Evolutionary conservation across 2,329 filamentous ascomycete genomes (phyloP), one percentile per base, ranked within the genome.

Genomic region (Penicillium sclerotiorum): DNA sequence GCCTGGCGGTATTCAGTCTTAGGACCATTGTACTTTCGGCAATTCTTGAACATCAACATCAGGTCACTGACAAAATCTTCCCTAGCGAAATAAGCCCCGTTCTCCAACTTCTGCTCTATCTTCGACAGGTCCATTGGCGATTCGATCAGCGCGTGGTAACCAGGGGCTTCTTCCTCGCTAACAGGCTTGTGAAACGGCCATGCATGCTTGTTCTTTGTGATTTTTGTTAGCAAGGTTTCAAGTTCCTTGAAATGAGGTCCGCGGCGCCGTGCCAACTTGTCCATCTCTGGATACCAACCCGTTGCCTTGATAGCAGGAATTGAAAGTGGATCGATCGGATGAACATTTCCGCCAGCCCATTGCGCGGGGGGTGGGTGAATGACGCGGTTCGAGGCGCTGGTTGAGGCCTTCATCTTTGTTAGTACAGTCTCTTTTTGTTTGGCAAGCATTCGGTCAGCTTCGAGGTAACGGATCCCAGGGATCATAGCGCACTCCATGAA

Each of bases 401-500:
- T n/a, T n/a, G 94, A 93, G 9, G 91, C 89, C 43, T 91, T 86
- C 58, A 97, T 96, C 76, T 99, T 99, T 55, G 92, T 92, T 63
- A 92, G 87, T 3, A 97, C 91, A 46, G 87, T 88, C 70, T 96
- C 94, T 70, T 96, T 97, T 69, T 99, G 94, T 76, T 99, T 97
- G 40, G 96, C 82, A 2, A 99, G 81, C 90, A 99, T 95, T 55
- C 92, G 87, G 3, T 90, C 89, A 64, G 86, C 84, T 71, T 99
- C 93, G 5, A 99, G 85, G 72, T 99, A 99, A 41, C 94, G 88
- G 46, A 97, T 90, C 55, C 88, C 89, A 7, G 93, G 93, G 15
- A 99, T 81, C 94, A 99, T 97, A 45, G 88, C 90, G 67, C 94
- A 99, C 75, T 99, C 94, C 94, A 99, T 99, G 55, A 99, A 95